A percentile compares a stretch with the other conserved stretches of the same genome.
Conservation (phyloP, 768 basidiomycete species). For the Mycena olivaceomarginata region DNA sequence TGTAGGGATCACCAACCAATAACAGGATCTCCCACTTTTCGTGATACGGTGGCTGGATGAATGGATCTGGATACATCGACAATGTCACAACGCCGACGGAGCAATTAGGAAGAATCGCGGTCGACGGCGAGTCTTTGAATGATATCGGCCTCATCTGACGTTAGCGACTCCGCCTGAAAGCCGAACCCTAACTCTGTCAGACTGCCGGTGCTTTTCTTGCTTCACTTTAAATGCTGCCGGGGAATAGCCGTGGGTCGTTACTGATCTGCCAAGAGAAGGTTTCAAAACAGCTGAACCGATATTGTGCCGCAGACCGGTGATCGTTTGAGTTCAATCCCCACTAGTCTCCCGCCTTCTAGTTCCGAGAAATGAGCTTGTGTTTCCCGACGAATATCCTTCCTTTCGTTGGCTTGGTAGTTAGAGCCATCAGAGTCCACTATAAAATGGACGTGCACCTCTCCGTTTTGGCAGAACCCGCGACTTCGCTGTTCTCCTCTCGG, state of each 20-base stretch:
- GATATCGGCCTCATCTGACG: background rate
- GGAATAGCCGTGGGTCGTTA: conserved; percentile 5
- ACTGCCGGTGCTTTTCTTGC: conserved; percentile 6
- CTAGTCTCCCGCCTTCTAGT: background rate
- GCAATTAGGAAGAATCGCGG: background rate
- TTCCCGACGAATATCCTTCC: conserved; percentile 3
- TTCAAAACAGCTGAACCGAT: conserved; percentile 2
- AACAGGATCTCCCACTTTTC: too few relatives aligned
- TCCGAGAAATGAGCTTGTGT: conserved; percentile 9
- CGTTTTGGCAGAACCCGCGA: conserved; percentile 1
- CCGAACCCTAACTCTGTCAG: background rate
- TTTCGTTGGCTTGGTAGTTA: background rate
- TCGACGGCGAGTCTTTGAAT: background rate
- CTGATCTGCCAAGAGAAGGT: conserved; percentile 1
- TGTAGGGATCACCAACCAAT: too few relatives aligned
- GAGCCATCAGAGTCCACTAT: background rate
- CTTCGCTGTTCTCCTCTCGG: conserved; percentile 6
- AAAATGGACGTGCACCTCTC: background rate
- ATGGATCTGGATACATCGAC: conserved; percentile 5
- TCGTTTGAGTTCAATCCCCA: background rate
- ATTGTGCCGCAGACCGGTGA: conserved; percentile 4
- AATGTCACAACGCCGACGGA: background rate
- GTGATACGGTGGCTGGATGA: background rate
- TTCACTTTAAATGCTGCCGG: background rate
- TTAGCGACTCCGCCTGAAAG: background rate